These are phyloP conservation scores for Chaetomium strumarium DNA, from an alignment of 2,329 filamentous ascomycete species.

Conservation along the genomic window DNA sequence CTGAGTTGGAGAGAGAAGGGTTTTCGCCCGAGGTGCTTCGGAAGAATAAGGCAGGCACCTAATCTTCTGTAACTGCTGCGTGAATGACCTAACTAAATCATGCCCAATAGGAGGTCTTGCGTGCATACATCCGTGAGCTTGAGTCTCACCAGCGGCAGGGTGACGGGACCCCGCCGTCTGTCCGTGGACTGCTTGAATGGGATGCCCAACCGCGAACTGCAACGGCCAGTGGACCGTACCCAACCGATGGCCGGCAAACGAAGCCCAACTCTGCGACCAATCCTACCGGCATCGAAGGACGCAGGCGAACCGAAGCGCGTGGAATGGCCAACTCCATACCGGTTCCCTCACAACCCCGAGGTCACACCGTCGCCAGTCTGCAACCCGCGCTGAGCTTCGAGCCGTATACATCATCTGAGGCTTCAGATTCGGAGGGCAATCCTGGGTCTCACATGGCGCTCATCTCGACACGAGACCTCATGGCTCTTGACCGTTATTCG, in stretches of 20 bases:
- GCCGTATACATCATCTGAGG: slow-evolving; percentile 29
- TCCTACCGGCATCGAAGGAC: slow-evolving; percentile 11
- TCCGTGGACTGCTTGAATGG: slow-evolving; percentile 49
- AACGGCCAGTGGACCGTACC: slow-evolving; percentile 19
- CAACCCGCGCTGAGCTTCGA: slow-evolving; percentile 23
- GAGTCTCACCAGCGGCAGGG: slow-evolving; percentile 43
- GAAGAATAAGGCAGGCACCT: slow-evolving; percentile 48
- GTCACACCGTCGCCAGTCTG: slow-evolving; percentile 11
- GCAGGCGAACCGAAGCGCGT: slow-evolving; percentile 4
- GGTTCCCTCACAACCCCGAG: slow-evolving; percentile 13
- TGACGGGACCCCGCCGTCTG: slow-evolving; percentile 42
- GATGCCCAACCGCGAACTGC: slow-evolving; percentile 27
- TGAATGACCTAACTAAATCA: slow-evolving; percentile 1
- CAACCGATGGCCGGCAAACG: slow-evolving; percentile 11
- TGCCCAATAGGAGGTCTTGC: slow-evolving; percentile 46
- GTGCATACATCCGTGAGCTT: slow-evolving; percentile 56
- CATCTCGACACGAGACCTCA: slow-evolving; percentile 50
- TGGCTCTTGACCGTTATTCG: slow-evolving; percentile 38
- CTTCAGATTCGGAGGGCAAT: slow-evolving; percentile 32
- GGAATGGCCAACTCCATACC: slow-evolving; percentile 6
- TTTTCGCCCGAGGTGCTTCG: slow-evolving; percentile 50
- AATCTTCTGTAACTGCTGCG: background rate
- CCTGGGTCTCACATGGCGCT: slow-evolving; percentile 39
- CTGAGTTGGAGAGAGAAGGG: slow-evolving; percentile 53
- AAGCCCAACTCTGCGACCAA: slow-evolving; percentile 11